Evolutionary conservation across 805 yeast species (phyloP).

Genomic region (Starmerella ratchasimensis): DNA sequence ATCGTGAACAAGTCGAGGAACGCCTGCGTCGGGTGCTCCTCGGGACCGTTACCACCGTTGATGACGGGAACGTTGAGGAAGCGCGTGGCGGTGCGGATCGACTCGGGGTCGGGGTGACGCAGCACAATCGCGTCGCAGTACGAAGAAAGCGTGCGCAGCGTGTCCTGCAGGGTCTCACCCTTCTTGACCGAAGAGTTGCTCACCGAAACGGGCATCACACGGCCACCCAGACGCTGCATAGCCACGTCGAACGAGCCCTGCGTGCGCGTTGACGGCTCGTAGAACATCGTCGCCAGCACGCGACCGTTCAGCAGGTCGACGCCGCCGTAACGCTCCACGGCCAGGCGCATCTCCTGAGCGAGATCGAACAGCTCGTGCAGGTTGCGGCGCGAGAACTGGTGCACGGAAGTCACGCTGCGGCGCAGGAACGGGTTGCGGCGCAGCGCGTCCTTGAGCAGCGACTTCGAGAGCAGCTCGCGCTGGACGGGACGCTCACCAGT

Average conservation of each 20-base stretch:
- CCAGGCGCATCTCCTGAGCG: constrained; percentile 94
- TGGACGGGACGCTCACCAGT: constrained; percentile 21
- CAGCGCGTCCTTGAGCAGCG: constrained; percentile 64
- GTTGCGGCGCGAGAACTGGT: constrained; percentile 74
- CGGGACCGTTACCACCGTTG: constrained; percentile 95
- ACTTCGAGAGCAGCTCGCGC: constrained; percentile 34
- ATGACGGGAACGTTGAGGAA: constrained; percentile 94
- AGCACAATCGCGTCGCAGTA: constrained; percentile 93
- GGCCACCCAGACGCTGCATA: constrained; percentile 98
- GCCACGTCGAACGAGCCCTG: constrained; percentile 96
- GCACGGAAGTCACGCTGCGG: constrained; percentile 75
- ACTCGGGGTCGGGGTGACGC: constrained; percentile 88
- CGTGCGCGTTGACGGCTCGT: constrained; percentile 97
- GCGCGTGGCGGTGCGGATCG: constrained; percentile 89
- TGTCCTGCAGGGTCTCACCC: constrained; percentile 96
- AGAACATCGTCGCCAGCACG: constrained; percentile 85
- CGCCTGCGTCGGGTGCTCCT: constrained; percentile 98
- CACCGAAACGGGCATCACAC: constrained; percentile 78
- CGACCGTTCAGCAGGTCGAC: constrained; percentile 82
- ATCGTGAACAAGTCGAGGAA: constrained; percentile 93
- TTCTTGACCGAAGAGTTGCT: constrained; percentile 88
- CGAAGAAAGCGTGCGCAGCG: constrained; percentile 85
- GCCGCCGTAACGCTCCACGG: constrained; percentile 93
- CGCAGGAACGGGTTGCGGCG: constrained; percentile 87
- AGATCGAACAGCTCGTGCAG: constrained; percentile 87